Base-by-base conservation (phyloP, 352 stramenopile species). In the Globisporangium radiosum region DNA sequence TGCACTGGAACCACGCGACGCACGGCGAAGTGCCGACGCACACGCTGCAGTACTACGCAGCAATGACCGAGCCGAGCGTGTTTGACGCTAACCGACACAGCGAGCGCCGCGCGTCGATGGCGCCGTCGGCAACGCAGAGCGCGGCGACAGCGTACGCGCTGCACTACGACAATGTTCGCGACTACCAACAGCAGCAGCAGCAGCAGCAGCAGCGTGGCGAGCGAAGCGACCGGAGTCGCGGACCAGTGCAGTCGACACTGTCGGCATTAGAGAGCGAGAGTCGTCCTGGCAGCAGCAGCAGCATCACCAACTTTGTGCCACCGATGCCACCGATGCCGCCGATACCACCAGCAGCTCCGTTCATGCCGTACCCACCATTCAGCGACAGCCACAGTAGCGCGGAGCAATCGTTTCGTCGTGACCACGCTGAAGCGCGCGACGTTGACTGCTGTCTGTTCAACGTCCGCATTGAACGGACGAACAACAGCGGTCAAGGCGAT, bases 361-460 rank as follows among this genome's bases (percentile, higher is more conserved):
- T 65, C 25, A 38, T 49, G 11, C 17, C 58, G 36, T 39, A 7
- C 39, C 55, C 45, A 7, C 37, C 37, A 10, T 13, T 36, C 25
- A 33, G 25, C 25, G 25, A 33, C 25, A 33, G 25, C 25, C 25
- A 33, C 40, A 44, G 40, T 13, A 44, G 40, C 40, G 11, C 25
- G 25, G 25, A 33, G 25, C 25, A 33, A 33, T 33, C 25, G 25
- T 33, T 33, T 33, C 25, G 25, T 40, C 71, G 68, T 19, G 57
- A 56, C 4, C 60, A 66, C 13, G 37, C 60, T 5, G 49, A 68
- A 63, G 62, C 71, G 8, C 67, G 64, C 8, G 67, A 75, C 39
- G 25, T 83, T 13, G 52, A 76, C 14, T 66, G 74, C 51, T 78
- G 73, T 54, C 54, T 75, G 45, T 67, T 77, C 19, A 78, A 78